Evolutionary conservation across 2,329 filamentous ascomycete genomes (phyloP), one percentile per base, ranked within the genome.

Genomic region (Allantophomopsis lycopodina): DNA sequence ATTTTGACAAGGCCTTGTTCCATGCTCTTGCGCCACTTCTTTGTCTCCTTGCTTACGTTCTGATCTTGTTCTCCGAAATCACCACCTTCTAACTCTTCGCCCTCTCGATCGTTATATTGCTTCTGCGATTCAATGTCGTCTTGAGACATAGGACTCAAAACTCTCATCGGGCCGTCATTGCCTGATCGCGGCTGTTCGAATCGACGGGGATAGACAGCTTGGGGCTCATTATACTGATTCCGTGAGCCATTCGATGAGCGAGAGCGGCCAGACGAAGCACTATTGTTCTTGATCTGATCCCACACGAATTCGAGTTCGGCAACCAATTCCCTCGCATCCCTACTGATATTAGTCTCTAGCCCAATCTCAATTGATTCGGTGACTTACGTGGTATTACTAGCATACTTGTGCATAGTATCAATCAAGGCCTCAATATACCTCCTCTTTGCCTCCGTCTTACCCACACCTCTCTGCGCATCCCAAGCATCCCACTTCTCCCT

Each of bases 281-380:
- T 75, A 52, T 89, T 95, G 50, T 81, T 82, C 60, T 91, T 94
- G 51, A 98, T 89, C 59, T 96, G 91, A 50, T 95, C 87, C 91
- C 91, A 98, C 32, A 98, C 89, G 53, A 96, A 98, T 61, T 98
- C 91, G n/a, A 98, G 74, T 60, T 98, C 91, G 8, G 79, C 71
- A 31, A 96, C 88, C 32, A 98, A 70, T 60, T 94, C 88, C 43
- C 80, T 73, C 7, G 86, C 86, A 56, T 94, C 87, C 37, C 74
- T 79, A 47, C 40, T 18, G 40, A 31, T 31, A 17, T 20, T 16
- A 35, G 23, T 17, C 23, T 16, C 17, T 16, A 16, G 20, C 32
- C 37, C 32, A 40, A 17, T 18, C 32, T 16, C 38, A 32, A 37
- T 31, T 12, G 30, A 28, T 17, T 32, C 23, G 18, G 32, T 18